Percentiles rank a stretch among this genome's conserved stretches.
Evolutionary conservation across 2,329 filamentous ascomycete species (phyloP).

Genomic region (Magnaporthiopsis rhizophila): DNA sequence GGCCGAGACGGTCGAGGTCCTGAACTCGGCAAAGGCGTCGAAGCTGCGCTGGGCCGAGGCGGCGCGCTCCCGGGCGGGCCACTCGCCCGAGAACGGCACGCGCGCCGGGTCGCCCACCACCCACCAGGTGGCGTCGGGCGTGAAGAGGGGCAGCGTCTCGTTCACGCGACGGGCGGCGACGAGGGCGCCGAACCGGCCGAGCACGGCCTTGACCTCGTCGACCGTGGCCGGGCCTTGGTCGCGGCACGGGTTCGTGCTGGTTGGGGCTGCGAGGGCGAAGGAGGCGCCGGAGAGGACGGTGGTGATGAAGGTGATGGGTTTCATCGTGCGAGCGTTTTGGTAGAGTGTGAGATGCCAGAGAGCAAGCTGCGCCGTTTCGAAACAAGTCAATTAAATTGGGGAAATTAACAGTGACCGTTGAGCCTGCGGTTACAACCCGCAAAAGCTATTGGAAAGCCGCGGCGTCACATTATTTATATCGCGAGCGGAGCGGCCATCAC

Average conservation of each 20-base stretch:
- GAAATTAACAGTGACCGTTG: too few species aligned
- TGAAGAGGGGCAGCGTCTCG: not conserved
- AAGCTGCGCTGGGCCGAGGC: not conserved
- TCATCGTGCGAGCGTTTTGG: not conserved
- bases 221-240: not conserved
- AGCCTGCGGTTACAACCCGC: too few species aligned
- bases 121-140: not conserved
- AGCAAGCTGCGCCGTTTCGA: too few species aligned
- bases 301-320: not conserved
- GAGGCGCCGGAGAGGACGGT: not conserved
- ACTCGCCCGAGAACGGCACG: constrained; percentile 2
- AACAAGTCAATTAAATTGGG: too few species aligned
- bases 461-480: not conserved
- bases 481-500: too few species aligned
- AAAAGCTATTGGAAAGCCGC: not conserved
- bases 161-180: not conserved
- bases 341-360: too few species aligned
- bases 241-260: not conserved
- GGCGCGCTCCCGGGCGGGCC: not conserved
- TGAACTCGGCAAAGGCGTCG: not conserved
- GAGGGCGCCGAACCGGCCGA: not conserved
- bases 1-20: not conserved
- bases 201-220: not conserved
- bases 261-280: not conserved
- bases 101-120: not conserved